Evolutionary conservation across 129 eudicot species (phyloP).

Genomic region (Pseudognaphalium luteoalbum): DNA sequence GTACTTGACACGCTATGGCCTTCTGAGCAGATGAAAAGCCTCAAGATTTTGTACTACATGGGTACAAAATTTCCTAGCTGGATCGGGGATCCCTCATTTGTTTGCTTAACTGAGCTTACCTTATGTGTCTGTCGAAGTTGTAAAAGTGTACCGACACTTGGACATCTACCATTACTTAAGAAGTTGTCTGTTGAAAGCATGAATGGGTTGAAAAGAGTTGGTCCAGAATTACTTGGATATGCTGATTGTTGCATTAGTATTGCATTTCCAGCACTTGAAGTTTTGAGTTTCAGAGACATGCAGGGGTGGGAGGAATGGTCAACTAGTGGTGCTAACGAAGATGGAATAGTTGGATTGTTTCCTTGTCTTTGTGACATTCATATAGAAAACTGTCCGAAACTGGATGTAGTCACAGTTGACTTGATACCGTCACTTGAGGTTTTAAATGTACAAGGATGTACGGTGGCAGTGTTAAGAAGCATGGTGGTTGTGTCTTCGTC

Average conservation of each 20-base stretch:
- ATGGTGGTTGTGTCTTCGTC: neutral
- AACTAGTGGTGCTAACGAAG: neutral
- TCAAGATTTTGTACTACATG: constrained; percentile 28
- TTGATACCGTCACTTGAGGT: neutral
- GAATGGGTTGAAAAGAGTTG: constrained; percentile 36
- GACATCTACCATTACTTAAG: constrained; percentile 43
- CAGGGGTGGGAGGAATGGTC: constrained; percentile 31
- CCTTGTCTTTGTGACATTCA: constrained; percentile 23
- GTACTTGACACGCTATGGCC: neutral
- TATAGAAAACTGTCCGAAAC: neutral
- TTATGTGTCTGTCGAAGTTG: constrained; percentile 37
- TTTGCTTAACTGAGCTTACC: constrained; percentile 29
- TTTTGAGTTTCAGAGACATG: constrained; percentile 19
- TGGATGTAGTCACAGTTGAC: neutral
- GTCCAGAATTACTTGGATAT: constrained; percentile 38
- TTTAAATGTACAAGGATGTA: neutral
- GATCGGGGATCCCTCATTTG: constrained; percentile 45
- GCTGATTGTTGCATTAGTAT: neutral
- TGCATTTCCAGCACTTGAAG: constrained; percentile 42
- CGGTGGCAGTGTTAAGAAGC: neutral
- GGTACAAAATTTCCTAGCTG: constrained; percentile 47
- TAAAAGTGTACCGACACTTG: constrained; percentile 40
- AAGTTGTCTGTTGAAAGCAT: constrained; percentile 32
- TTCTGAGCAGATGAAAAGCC: neutral
- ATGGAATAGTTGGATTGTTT: neutral